Evolutionary conservation across 495 filamentous ascomycete genomes (phyloP).

Genomic region (Daldinia caldariorum): DNA sequence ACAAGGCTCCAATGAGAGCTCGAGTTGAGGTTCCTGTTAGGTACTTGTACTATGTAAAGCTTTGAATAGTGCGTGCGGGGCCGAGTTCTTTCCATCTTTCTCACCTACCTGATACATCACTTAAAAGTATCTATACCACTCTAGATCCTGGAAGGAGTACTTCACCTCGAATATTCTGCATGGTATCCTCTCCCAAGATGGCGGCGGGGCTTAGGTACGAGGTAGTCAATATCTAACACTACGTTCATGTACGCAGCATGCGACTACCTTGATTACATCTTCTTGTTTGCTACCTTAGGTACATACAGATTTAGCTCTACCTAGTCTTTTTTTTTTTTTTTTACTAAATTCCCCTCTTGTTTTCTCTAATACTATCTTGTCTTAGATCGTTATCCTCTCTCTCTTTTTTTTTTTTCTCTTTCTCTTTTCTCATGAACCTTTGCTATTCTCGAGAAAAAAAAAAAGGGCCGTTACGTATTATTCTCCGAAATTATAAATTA

Average conservation of each 20-base stretch:
- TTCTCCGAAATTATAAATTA: slow-evolving; percentile 45
- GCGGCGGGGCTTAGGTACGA: slow-evolving; percentile 34
- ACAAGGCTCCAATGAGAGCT: slow-evolving; percentile 37
- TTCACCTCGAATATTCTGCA: slow-evolving; percentile 3
- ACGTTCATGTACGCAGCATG: slow-evolving; percentile 3
- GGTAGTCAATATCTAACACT: slow-evolving; percentile 14
- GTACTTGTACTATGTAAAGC: slow-evolving; percentile 41
- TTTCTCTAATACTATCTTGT: slow-evolving; percentile 1
- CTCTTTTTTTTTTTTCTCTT: neutral
- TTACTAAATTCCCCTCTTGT: neutral
- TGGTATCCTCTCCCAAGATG: slow-evolving; percentile 4
- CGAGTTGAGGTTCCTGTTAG: slow-evolving; percentile 27
- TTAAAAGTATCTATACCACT: slow-evolving; percentile 6
- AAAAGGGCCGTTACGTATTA: slow-evolving; percentile 30
- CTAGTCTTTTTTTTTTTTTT: neutral
- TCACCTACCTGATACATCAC: slow-evolving; percentile 26
- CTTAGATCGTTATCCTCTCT: neutral
- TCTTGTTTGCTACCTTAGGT: slow-evolving; percentile 35
- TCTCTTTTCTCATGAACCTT: neutral
- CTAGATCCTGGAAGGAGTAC: neutral
- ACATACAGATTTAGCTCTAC: neutral
- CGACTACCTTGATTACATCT: neutral
- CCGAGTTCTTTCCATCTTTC: slow-evolving; percentile 15
- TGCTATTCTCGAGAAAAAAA: neutral
- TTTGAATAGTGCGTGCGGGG: slow-evolving; percentile 39